phyloP scores from a whole-genome alignment of 306 rosid genomes.

The cucumber (Cucumis sativus) region Cucumber_9930_V3 NC_026655.2:5226001-5226500 shows the following conservation, averaged over 20 bases:
- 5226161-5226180: conserved; percentile 87
- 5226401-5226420: neutral
- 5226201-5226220: conserved; percentile 83
- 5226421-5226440: conserved; percentile 2
- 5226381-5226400: neutral
- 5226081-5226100: neutral
- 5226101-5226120: neutral
- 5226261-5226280: conserved; percentile 98
- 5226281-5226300: conserved; percentile 96
- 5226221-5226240: conserved; percentile 77
- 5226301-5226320: conserved; percentile 87
- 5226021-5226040: neutral
- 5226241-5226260: conserved; percentile 92
- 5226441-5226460: conserved; percentile 46
- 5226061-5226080: neutral
- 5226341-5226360: conserved; percentile 92
- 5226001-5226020: neutral
- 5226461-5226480: conserved; percentile 94
- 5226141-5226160: conserved; percentile 29
- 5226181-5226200: conserved; percentile 91
- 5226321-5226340: conserved; percentile 92
- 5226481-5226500: conserved; percentile 99
- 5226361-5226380: conserved; percentile 31
- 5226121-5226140: neutral
- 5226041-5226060: neutral